These are phyloP conservation scores for Nakazawaea molendinolei DNA, from an alignment of 805 yeast species.

Conservation along the genomic window DNA sequence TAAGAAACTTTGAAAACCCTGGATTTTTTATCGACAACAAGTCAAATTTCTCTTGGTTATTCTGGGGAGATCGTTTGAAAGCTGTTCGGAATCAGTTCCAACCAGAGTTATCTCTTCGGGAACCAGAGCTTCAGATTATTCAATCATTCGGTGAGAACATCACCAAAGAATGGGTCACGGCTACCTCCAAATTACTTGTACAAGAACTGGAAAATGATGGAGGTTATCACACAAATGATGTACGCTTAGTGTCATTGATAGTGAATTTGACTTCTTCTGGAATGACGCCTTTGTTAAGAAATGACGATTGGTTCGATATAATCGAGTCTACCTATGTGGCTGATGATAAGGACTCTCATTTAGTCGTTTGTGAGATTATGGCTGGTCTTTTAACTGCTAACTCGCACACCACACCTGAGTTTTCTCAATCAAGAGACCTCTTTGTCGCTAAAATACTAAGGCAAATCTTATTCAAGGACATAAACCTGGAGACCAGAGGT, in stretches of 20 bases:
- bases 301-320: conserved; percentile 46
- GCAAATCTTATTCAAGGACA: conserved; percentile 42
- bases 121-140: conserved; percentile 36
- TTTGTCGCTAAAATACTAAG: conserved; percentile 39
- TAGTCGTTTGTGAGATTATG: conserved; percentile 64
- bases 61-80: conserved; percentile 57
- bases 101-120: conserved; percentile 25
- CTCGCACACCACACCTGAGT: conserved; percentile 30
- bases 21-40: conserved; percentile 51
- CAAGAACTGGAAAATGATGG: conserved; percentile 66
- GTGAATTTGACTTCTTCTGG: conserved; percentile 42
- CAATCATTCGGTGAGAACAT: conserved; percentile 36
- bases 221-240: conserved; percentile 60
- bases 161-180: conserved; percentile 51
- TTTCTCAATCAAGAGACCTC: conserved; percentile 33
- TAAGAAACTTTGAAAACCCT: conserved; percentile 41
- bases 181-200: conserved; percentile 43
- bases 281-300: conserved; percentile 32
- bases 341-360: conserved; percentile 71
- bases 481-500: conserved; percentile 66
- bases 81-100: conserved; percentile 34
- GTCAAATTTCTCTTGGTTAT: conserved; percentile 58
- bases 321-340: conserved; percentile 45
- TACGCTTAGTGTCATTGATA: conserved; percentile 46
- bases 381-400: conserved; percentile 55